These are phyloP conservation scores for Punica granatum DNA, from an alignment of 345 rosid species.

Conservation along the genomic window DNA sequence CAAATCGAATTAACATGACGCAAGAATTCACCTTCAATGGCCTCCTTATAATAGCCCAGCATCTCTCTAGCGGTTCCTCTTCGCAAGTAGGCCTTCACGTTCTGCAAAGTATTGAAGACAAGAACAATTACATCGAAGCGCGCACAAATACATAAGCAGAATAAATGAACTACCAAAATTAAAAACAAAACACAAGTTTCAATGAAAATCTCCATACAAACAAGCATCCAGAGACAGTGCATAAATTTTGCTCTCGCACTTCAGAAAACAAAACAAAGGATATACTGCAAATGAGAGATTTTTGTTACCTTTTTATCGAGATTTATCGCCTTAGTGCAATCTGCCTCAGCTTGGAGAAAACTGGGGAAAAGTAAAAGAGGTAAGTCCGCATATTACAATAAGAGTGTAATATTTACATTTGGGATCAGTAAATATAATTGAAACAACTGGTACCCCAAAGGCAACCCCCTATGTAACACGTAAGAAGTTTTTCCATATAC, in stretches of 20 bases:
- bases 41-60: slow-evolving; percentile 69
- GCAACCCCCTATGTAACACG: neutral
- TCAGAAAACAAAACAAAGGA: neutral
- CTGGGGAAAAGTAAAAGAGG: slow-evolving; percentile 33
- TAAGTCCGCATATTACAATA: neutral
- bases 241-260: neutral
- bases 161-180: neutral
- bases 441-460: neutral
- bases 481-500: slow-evolving; percentile 21
- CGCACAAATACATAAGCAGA: neutral
- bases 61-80: slow-evolving; percentile 97
- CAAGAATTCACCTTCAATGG: slow-evolving; percentile 59
- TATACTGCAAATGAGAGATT: neutral
- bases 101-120: slow-evolving; percentile 29
- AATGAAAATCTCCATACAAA: neutral
- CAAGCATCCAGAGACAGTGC: neutral
- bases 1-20: neutral
- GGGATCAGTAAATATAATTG: neutral
- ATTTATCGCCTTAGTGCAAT: slow-evolving; percentile 70
- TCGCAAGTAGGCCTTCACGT: slow-evolving; percentile 82
- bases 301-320: slow-evolving; percentile 78
- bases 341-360: slow-evolving; percentile 82
- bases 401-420: neutral
- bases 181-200: neutral
- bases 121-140: neutral